Evolutionary conservation across 805 yeast species (phyloP).

Genomic region (Ogataea corticis): DNA sequence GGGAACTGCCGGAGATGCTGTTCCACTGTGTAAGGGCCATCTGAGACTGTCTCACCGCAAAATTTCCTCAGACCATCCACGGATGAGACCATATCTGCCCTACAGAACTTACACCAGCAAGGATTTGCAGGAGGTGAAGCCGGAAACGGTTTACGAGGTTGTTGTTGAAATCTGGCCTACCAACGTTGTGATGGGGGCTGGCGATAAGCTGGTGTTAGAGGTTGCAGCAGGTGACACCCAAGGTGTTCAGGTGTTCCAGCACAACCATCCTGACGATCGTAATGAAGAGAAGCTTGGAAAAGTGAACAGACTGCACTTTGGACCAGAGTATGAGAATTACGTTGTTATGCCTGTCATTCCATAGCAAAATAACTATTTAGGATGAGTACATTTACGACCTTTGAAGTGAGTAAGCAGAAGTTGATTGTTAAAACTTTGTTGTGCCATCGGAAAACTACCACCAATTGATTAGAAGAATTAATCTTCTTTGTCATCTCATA

Average conservation of each 20-base stretch:
- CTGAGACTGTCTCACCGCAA: slow-evolving; percentile 11
- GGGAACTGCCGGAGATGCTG: slow-evolving; percentile 16
- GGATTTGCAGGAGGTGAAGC: slow-evolving; percentile 7
- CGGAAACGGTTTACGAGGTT: slow-evolving; percentile 9
- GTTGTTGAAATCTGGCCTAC: slow-evolving; percentile 15
- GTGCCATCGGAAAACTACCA: too few relatives aligned
- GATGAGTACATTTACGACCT: too few relatives aligned
- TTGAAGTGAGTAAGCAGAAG: too few relatives aligned
- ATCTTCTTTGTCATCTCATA: too few relatives aligned
- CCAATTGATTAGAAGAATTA: too few relatives aligned
- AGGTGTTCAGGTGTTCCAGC: slow-evolving; percentile 10
- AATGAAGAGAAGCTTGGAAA: slow-evolving; percentile 9
- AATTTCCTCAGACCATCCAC: slow-evolving; percentile 6
- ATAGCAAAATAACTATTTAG: too few relatives aligned
- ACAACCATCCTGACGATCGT: slow-evolving; percentile 14
- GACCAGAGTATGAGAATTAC: slow-evolving; percentile 8
- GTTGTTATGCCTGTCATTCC: slow-evolving; percentile 10
- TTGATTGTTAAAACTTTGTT: too few relatives aligned
- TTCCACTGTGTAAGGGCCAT: slow-evolving; percentile 12
- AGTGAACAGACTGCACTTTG: slow-evolving; percentile 10
- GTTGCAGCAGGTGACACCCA: slow-evolving; percentile 13
- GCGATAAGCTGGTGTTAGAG: slow-evolving; percentile 11
- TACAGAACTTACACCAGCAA: slow-evolving; percentile 8
- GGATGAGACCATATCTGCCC: slow-evolving; percentile 7
- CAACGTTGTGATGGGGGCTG: slow-evolving; percentile 9